Percentiles rank a stretch among this genome's conserved stretches.
phyloP scores from a whole-genome alignment of 2,329 filamentous ascomycete genomes.

The Botrytis hyacinthi region DNA sequence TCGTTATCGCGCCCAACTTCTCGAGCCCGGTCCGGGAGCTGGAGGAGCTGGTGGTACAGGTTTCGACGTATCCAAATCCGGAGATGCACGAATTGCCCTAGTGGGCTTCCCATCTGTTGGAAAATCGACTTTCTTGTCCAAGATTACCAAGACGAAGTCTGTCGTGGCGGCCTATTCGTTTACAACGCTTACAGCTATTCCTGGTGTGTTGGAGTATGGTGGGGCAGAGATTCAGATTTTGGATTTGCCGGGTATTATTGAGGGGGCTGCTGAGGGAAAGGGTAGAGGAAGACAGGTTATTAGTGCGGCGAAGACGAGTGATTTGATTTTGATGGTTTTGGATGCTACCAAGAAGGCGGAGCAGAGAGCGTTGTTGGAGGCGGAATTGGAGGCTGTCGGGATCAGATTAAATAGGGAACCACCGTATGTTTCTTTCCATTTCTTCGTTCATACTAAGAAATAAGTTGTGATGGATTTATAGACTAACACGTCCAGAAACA shows the following conservation, averaged over 20 bases:
- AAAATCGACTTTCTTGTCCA: conserved; percentile 98
- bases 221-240: conserved; percentile 97
- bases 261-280: conserved; percentile 93
- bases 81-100: conserved; percentile 92
- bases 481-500: conserved; percentile 62
- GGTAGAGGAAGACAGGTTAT: conserved; percentile 95
- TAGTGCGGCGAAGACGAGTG: conserved; percentile 95
- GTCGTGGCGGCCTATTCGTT: conserved; percentile 96
- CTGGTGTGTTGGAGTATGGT: conserved; percentile 94
- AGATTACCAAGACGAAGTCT: conserved; percentile 96
- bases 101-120: conserved; percentile 99
- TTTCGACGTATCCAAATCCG: conserved; percentile 93
- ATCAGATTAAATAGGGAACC: conserved; percentile 90
- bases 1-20: conserved; percentile 85
- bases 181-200: conserved; percentile 95
- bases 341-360: conserved; percentile 96
- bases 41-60: conserved; percentile 77
- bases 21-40: conserved; percentile 81
- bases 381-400: conserved; percentile 90
- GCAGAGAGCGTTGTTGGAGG: conserved; percentile 84
- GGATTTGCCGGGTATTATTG: conserved; percentile 96
- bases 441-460: not conserved
- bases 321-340: conserved; percentile 93
- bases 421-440: conserved; percentile 56
- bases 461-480: not conserved